Conservation (phyloP, 2,329 filamentous ascomycete species). For the Geosmithia morbida region DNA sequence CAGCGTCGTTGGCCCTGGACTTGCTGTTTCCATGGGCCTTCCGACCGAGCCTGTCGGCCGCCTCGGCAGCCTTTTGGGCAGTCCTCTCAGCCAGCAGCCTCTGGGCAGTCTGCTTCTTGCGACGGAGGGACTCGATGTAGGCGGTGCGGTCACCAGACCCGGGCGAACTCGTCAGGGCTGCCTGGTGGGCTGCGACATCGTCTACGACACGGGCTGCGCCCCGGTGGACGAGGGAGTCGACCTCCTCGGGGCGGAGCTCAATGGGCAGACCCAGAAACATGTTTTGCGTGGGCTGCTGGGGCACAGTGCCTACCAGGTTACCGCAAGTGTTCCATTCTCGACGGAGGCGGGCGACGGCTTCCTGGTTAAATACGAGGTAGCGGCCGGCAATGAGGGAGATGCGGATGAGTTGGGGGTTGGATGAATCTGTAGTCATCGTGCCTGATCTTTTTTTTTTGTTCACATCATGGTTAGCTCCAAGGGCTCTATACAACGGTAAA, state of each 20-base stretch:
- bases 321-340: conserved; percentile 73
- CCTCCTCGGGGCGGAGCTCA: conserved; percentile 86
- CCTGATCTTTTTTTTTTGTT: neutral
- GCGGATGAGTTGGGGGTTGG: conserved; percentile 30
- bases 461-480: neutral
- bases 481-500: neutral
- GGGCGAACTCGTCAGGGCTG: conserved; percentile 28
- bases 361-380: conserved; percentile 81
- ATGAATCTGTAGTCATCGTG: conserved; percentile 4
- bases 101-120: conserved; percentile 25
- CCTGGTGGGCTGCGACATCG: conserved; percentile 56
- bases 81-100: conserved; percentile 22
- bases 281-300: conserved; percentile 89
- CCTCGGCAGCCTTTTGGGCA: conserved; percentile 17
- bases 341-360: conserved; percentile 64
- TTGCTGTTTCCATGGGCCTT: neutral
- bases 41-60: conserved; percentile 8
- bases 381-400: conserved; percentile 70
- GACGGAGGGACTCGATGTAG: conserved; percentile 46
- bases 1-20: neutral
- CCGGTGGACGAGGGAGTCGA: conserved; percentile 62
- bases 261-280: conserved; percentile 81
- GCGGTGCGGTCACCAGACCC: conserved; percentile 39
- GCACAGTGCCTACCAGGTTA: conserved; percentile 73
- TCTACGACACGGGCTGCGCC: conserved; percentile 69